Evolutionary conservation across 1,284 basidiomycete species (phyloP), one percentile per base, ranked within the genome.

Genomic region (Inonotus hispidus): DNA sequence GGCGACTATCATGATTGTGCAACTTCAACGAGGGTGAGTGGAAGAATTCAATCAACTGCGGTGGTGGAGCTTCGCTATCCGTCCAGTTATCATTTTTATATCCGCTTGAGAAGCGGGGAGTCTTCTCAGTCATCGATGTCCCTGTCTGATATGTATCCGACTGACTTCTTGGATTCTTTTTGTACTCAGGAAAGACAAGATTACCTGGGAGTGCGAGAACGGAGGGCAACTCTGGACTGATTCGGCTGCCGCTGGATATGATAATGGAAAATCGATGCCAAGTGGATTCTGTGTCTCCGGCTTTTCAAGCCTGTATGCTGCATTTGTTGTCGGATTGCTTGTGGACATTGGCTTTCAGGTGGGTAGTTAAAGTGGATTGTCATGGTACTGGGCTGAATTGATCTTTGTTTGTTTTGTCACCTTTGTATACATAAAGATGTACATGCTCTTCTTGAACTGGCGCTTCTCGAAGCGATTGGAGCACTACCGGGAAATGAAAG

Each of bases 131-230:
- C 57, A 65, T 53, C 61, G 50, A 55, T 64, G 54, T 61, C 61
- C 63, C 62, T 21, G 58, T n/a, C 45, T 41, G 55, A 47, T 29
- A 32, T 56, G 54, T 50, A 37, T 39, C 43, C 52, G 21, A 21
- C 50, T 54, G 38, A 53, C 49, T 53, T 67, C 60, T 70, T 29
- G 23, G 27, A 6, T 66, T 56, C 56, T 66, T 66, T 64, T 63
- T 63, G 60, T 39, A 25, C 63, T 66, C 71, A 88, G 85, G 63
- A 79, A 86, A 71, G 79, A 82, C 74, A 84, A 90, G 67, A 86
- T 91, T 66, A 69, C 78, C 54, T 91, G 88, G 88, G 87, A 89
- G 73, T 89, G 88, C 71, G 78, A 82, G 68, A 85, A 91, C 66
- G 88, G 87, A 37, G 87, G 87, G 4, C 81, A 85, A 67, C 75